Evolutionary conservation across 1,284 basidiomycete species (phyloP).

Genomic region (Mycosarcoma mackinlayi): DNA sequence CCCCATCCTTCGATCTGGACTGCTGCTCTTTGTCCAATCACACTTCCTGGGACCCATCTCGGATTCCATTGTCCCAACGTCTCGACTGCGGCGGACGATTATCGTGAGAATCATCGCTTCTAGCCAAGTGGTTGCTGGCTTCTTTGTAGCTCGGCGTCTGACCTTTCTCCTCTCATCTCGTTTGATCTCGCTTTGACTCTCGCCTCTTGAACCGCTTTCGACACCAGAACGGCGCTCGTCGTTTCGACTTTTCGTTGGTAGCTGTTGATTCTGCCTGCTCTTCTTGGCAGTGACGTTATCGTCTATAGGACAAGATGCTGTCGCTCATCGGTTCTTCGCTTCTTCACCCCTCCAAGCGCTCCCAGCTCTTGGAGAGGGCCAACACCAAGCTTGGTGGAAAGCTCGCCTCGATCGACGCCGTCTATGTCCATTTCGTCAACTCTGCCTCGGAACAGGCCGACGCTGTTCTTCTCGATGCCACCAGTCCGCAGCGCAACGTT

Average conservation of each 20-base stretch:
- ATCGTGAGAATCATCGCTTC: slow-evolving; percentile 26
- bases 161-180: slow-evolving; percentile 4
- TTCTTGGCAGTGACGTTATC: background rate
- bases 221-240: background rate
- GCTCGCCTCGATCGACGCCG: slow-evolving; percentile 79
- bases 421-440: slow-evolving; percentile 88
- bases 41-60: no score
- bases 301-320: slow-evolving; percentile 60
- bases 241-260: background rate
- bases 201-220: background rate
- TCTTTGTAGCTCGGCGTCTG: slow-evolving; percentile 8
- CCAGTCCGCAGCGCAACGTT: slow-evolving; percentile 72
- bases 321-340: slow-evolving; percentile 68
- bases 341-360: slow-evolving; percentile 74
- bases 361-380: slow-evolving; percentile 76
- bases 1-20: slow-evolving; percentile 9
- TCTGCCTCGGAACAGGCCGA: slow-evolving; percentile 72
- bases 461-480: slow-evolving; percentile 71
- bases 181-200: slow-evolving; percentile 3
- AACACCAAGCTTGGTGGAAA: slow-evolving; percentile 69
- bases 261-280: slow-evolving; percentile 5
- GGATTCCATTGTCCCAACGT: background rate
- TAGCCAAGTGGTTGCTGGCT: slow-evolving; percentile 1
- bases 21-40: slow-evolving; percentile 15
- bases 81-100: slow-evolving; percentile 14